Percentiles rank a stretch among this genome's conserved stretches.
Evolutionary conservation across 768 basidiomycete genomes (phyloP).

Genomic region (Lyophyllum decastes): DNA sequence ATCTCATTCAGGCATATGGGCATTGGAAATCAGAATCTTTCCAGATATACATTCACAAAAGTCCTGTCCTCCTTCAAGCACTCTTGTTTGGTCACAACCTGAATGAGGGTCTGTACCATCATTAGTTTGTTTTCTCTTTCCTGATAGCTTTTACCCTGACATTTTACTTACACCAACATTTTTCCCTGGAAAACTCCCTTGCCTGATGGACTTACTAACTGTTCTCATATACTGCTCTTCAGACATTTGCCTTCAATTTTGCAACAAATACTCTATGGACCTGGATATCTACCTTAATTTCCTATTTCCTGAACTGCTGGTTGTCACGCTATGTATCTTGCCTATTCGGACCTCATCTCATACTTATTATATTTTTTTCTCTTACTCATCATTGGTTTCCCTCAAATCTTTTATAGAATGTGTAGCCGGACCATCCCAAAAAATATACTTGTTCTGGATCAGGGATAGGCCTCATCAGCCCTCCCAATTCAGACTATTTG

Average conservation of each 20-base stretch:
- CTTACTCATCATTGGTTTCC: not conserved
- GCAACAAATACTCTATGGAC: no score
- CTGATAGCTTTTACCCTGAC: not conserved
- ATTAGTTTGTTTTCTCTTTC: no score
- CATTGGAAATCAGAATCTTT: slow-evolving; percentile 33
- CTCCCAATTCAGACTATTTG: not conserved
- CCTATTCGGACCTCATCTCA: no score
- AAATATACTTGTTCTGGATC: not conserved
- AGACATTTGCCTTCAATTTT: no score
- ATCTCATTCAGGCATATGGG: slow-evolving; percentile 31
- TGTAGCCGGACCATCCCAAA: not conserved
- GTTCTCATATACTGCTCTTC: no score
- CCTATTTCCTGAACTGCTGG: no score
- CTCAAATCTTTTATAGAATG: not conserved
- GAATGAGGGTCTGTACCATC: no score
- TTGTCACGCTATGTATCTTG: no score
- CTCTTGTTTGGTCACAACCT: not conserved
- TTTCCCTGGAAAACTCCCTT: no score
- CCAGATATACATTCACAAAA: slow-evolving; percentile 25
- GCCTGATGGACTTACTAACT: no score
- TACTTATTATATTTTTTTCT: not conserved
- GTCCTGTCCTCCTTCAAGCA: slow-evolving; percentile 17
- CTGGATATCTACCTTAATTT: no score
- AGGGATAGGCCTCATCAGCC: not conserved
- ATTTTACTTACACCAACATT: no score